These are phyloP conservation scores for Puccinia hordei DNA, from an alignment of 1,284 basidiomycete species.

Conservation along the genomic window DNA sequence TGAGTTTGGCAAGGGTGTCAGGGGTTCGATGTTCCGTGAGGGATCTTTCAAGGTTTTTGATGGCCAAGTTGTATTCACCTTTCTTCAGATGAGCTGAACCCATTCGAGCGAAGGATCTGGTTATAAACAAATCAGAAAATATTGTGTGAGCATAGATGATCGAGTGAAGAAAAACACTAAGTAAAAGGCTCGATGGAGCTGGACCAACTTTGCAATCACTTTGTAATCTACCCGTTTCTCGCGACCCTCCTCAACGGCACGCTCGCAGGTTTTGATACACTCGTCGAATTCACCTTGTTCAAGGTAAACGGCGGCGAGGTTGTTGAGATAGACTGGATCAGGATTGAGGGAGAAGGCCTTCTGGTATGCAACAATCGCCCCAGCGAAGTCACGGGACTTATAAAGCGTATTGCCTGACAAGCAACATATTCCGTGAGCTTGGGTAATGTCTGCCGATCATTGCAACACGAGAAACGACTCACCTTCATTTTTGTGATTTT, in stretches of 20 bases:
- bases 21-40: conserved; percentile 96
- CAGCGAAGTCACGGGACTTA: conserved; percentile 32
- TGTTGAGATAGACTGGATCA: conserved; percentile 54
- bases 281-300: conserved; percentile 90
- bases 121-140: conserved; percentile 62
- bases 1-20: conserved; percentile 86
- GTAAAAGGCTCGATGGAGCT: background rate
- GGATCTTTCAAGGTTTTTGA: conserved; percentile 80
- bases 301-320: conserved; percentile 77
- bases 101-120: conserved; percentile 81
- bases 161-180: background rate
- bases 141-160: background rate
- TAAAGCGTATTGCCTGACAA: conserved; percentile 30
- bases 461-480: background rate
- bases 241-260: conserved; percentile 91
- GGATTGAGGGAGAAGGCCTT: conserved; percentile 40
- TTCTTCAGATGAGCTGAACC: conserved; percentile 84
- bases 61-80: conserved; percentile 73
- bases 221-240: conserved; percentile 66
- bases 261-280: conserved; percentile 86
- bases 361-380: conserved; percentile 24
- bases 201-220: conserved; percentile 64
- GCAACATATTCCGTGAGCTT: background rate
- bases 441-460: background rate
- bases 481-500: conserved; percentile 24